A percentile compares a stretch with the other conserved stretches of the same genome.
Conservation (phyloP, 495 filamentous ascomycete species). For the Glutinoglossum americanum region DNA sequence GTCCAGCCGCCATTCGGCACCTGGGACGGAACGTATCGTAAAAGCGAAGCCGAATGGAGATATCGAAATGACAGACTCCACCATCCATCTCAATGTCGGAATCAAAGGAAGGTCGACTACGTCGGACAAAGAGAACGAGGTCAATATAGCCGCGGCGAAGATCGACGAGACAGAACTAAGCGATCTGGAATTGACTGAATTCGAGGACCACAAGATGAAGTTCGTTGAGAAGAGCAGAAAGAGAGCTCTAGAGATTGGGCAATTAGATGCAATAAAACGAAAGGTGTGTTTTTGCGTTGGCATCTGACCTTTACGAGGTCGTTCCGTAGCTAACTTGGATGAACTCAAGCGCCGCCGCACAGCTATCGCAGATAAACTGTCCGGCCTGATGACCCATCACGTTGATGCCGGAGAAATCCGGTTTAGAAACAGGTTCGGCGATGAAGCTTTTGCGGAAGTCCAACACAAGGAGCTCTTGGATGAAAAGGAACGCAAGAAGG, state of each 20-base stretch:
- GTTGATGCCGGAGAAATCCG: slow-evolving; percentile 29
- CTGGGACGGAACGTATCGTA: neutral
- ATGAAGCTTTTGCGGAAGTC: slow-evolving; percentile 61
- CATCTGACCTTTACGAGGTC: neutral
- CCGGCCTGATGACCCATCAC: slow-evolving; percentile 30
- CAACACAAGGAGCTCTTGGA: slow-evolving; percentile 75
- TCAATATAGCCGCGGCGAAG: slow-evolving; percentile 38
- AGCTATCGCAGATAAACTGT: slow-evolving; percentile 25
- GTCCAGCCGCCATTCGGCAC: slow-evolving; percentile 24
- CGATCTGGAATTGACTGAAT: slow-evolving; percentile 42
- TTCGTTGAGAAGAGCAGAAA: slow-evolving; percentile 34
- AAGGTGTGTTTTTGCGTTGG: slow-evolving; percentile 20
- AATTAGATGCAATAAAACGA: slow-evolving; percentile 32
- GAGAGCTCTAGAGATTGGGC: slow-evolving; percentile 36
- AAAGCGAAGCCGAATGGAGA: neutral
- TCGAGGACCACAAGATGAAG: slow-evolving; percentile 31
- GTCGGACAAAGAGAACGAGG: slow-evolving; percentile 45
- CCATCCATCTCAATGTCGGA: neutral
- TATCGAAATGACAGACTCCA: neutral
- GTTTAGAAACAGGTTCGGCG: slow-evolving; percentile 33
- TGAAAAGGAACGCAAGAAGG: slow-evolving; percentile 98
- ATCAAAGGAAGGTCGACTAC: neutral
- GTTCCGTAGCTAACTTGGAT: slow-evolving; percentile 1
- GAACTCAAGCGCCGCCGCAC: slow-evolving; percentile 30
- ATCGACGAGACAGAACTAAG: slow-evolving; percentile 46